These are phyloP conservation scores for Geotrichum europaeum DNA, from an alignment of 1,139 yeast species.

Conservation along the genomic window DNA sequence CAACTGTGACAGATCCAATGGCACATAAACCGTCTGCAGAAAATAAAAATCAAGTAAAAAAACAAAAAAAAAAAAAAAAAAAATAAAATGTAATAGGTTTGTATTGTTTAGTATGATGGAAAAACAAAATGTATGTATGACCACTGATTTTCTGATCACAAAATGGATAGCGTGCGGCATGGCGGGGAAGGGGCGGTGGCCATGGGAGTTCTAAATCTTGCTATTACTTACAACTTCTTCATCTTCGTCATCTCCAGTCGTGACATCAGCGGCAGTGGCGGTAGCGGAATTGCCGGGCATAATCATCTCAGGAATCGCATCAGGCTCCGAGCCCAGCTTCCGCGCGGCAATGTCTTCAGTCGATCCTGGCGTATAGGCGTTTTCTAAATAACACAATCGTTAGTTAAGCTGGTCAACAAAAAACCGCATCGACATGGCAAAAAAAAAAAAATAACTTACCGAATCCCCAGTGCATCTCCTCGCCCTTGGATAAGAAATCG, in stretches of 20 bases:
- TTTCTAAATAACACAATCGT: constrained; percentile 22
- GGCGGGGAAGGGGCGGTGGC: background rate
- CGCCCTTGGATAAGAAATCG: constrained; percentile 63
- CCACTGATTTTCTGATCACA: too few relatives aligned
- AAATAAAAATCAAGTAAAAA: background rate
- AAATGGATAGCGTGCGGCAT: background rate
- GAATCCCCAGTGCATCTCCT: constrained; percentile 89
- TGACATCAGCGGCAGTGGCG: constrained; percentile 16
- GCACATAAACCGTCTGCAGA: constrained; percentile 20
- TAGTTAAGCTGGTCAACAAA: background rate
- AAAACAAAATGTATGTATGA: background rate
- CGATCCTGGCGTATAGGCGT: constrained; percentile 67
- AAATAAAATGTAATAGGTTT: constrained; percentile 4
- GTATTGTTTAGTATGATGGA: constrained; percentile 6
- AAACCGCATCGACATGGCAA: background rate
- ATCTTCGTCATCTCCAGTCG: constrained; percentile 19
- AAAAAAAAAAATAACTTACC: constrained; percentile 33
- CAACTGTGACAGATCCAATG: constrained; percentile 27
- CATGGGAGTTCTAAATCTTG: background rate
- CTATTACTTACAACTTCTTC: constrained; percentile 25
- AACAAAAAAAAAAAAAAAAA: background rate
- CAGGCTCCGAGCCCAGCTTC: constrained; percentile 3
- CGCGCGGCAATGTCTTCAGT: constrained; percentile 58
- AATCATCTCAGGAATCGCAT: background rate
- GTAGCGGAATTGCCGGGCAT: background rate